A percentile compares a stretch with the other conserved stretches of the same genome.
Conservation (phyloP, 2,329 filamentous ascomycete species). For the Zasmidium angulare region DNA sequence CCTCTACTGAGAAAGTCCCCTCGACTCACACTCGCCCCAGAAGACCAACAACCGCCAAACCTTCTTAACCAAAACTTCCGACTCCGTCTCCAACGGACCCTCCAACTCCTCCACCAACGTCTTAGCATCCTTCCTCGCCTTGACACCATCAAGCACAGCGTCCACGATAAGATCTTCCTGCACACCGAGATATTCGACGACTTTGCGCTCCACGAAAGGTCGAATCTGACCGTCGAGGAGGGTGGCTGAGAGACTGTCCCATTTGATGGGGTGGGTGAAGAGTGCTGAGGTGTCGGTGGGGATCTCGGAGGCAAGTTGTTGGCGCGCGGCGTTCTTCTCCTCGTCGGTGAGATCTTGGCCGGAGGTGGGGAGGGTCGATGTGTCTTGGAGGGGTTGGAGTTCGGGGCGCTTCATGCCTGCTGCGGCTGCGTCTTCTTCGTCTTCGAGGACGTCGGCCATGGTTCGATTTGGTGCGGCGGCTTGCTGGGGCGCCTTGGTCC, state of each 20-base stretch:
- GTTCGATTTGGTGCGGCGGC: conserved; percentile 37
- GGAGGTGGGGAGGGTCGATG: conserved; percentile 65
- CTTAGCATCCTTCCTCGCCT: conserved; percentile 70
- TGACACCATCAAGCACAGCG: conserved; percentile 83
- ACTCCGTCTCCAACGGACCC: conserved; percentile 91
- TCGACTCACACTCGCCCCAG: conserved; percentile 22
- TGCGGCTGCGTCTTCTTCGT: conserved; percentile 78
- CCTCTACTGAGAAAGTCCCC: conserved; percentile 13
- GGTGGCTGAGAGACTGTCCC: conserved; percentile 82
- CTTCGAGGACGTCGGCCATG: conserved; percentile 89
- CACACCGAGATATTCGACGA: conserved; percentile 92
- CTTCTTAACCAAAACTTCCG: conserved; percentile 90
- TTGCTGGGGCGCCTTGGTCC: conserved; percentile 58
- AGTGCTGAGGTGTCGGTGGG: conserved; percentile 81
- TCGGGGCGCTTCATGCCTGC: conserved; percentile 30
- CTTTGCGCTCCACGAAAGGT: conserved; percentile 97
- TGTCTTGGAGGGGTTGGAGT: conserved; percentile 45
- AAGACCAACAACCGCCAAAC: conserved; percentile 61
- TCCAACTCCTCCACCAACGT: conserved; percentile 82
- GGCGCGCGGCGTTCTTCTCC: conserved; percentile 78
- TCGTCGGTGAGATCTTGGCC: conserved; percentile 80
- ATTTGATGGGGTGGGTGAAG: conserved; percentile 90
- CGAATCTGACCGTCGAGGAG: conserved; percentile 82
- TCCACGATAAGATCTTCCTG: conserved; percentile 96
- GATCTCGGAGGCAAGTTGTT: conserved; percentile 83